phyloP scores from a whole-genome alignment of 257 asterid genomes.

The Solanum virginianum region DNA sequence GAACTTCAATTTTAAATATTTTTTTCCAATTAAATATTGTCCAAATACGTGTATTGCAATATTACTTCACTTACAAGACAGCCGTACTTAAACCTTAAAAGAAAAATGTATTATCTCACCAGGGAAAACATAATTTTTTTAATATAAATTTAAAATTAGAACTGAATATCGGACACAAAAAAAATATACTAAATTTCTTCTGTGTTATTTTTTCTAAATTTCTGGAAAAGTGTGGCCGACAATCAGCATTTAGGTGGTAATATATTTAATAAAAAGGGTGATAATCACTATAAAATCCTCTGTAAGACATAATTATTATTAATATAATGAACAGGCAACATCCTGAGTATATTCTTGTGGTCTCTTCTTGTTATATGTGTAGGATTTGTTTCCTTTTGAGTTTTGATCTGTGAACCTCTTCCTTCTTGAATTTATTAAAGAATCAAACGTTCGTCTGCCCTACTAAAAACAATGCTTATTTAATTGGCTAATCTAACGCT shows the following conservation, averaged over 20 bases:
- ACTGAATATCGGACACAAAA: too few relatives aligned
- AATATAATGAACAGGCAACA: neutral
- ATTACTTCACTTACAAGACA: neutral
- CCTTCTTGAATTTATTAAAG: neutral
- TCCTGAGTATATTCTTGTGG: neutral
- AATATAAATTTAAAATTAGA: too few relatives aligned
- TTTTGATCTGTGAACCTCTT: neutral
- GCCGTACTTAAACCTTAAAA: neutral
- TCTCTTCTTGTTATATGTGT: neutral
- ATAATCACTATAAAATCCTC: neutral
- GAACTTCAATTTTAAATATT: neutral
- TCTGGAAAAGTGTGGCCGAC: neutral
- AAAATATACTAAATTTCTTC: neutral
- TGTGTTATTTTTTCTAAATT: neutral
- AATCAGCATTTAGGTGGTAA: neutral
- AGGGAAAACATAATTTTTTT: neutral
- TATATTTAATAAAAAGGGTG: neutral
- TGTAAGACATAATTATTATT: neutral
- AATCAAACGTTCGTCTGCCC: neutral
- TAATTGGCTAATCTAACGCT: neutral
- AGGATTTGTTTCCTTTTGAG: neutral
- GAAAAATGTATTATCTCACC: neutral
- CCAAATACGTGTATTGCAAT: neutral
- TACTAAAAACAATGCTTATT: neutral
- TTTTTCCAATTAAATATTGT: neutral